These are phyloP conservation scores for Endocalyx cinctus DNA, from an alignment of 2,329 filamentous ascomycete genomes.

Conservation along the genomic window DNA sequence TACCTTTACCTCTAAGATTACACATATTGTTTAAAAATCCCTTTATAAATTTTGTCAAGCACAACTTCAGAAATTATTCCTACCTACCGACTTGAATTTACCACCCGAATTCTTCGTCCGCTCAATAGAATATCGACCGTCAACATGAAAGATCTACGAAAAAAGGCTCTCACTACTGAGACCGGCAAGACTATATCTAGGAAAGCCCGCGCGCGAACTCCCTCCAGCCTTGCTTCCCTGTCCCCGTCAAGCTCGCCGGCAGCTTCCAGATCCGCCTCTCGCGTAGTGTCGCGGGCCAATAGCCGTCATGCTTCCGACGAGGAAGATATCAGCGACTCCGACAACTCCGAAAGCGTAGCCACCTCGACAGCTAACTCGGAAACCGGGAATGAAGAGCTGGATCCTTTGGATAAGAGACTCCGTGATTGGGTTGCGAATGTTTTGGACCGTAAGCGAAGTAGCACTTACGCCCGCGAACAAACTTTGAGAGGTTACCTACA, in stretches of 20 bases:
- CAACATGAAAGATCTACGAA: slow-evolving; percentile 59
- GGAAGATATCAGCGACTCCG: slow-evolving; percentile 53
- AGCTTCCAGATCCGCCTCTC: slow-evolving; percentile 53
- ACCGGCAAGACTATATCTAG: slow-evolving; percentile 68
- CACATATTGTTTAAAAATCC: too few species aligned
- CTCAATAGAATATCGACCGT: too few species aligned
- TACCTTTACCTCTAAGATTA: too few species aligned
- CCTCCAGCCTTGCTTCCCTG: slow-evolving; percentile 54
- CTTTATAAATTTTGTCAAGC: too few species aligned
- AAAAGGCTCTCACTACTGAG: slow-evolving; percentile 62
- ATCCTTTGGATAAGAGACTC: slow-evolving; percentile 59
- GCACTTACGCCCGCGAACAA: slow-evolving; percentile 63
- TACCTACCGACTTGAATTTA: too few species aligned
- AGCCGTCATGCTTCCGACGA: slow-evolving; percentile 63
- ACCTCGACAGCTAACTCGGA: slow-evolving; percentile 54
- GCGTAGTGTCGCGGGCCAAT: slow-evolving; percentile 52
- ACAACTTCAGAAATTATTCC: too few species aligned
- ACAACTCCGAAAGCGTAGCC: slow-evolving; percentile 43
- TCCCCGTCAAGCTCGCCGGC: slow-evolving; percentile 57
- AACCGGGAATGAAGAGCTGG: slow-evolving; percentile 55
- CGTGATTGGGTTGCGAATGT: slow-evolving; percentile 66
- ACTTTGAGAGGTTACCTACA: slow-evolving; percentile 58
- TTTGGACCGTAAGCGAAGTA: slow-evolving; percentile 71
- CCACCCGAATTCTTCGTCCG: too few species aligned
- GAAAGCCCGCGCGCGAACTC: slow-evolving; percentile 57